phyloP scores from a whole-genome alignment of 306 rosid species.

The Abrus precatorius region DNA sequence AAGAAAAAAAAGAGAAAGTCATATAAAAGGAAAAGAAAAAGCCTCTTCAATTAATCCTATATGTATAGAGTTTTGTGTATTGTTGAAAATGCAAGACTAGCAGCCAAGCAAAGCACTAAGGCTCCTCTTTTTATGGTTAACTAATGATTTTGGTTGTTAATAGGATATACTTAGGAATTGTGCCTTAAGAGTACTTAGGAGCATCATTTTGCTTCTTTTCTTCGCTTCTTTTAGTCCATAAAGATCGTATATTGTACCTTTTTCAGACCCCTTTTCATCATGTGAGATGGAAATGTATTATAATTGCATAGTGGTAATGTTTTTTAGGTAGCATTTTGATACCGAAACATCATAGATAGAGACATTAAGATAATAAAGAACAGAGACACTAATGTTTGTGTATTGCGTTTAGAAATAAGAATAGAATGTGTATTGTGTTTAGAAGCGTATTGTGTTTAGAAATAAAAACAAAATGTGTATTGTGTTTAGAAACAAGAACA shows the following conservation, averaged over 20 bases:
- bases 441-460: too few species aligned
- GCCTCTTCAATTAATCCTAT: not conserved
- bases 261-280: conserved; percentile 32
- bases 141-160: conserved; percentile 29
- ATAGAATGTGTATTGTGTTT: too few species aligned
- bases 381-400: too few species aligned
- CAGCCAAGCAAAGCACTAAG: not conserved
- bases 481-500: too few species aligned
- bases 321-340: not conserved
- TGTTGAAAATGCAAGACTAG: not conserved
- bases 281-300: conserved; percentile 31
- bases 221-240: conserved; percentile 28
- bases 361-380: too few species aligned
- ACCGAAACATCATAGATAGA: too few species aligned
- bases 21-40: conserved; percentile 29
- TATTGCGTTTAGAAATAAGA: too few species aligned
- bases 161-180: conserved; percentile 35
- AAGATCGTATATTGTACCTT: conserved; percentile 23
- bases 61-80: not conserved
- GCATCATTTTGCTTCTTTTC: conserved; percentile 32
- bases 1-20: conserved; percentile 5
- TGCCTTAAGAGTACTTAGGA: conserved; percentile 17
- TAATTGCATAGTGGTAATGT: not conserved
- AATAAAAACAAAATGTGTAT: too few species aligned
- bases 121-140: conserved; percentile 20